phyloP scores from a whole-genome alignment of 1,284 basidiomycete genomes.

The Laetiporus sulphureus region DNA sequence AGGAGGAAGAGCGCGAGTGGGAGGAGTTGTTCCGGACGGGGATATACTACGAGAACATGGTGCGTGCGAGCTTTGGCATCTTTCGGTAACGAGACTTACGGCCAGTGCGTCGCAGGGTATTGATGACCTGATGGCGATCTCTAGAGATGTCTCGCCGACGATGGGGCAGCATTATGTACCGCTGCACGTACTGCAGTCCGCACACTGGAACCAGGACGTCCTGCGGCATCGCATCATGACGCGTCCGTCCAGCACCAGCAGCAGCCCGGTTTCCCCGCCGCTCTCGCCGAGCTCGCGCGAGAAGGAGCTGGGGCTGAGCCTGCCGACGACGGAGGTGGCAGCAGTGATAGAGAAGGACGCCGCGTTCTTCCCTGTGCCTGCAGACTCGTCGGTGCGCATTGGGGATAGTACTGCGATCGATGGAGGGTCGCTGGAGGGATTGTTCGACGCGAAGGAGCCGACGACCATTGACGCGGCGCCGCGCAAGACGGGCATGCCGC shows the following conservation, averaged over 20 bases:
- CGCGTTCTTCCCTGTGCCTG: slow-evolving; percentile 65
- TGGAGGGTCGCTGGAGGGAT: slow-evolving; percentile 45
- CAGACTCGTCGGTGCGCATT: slow-evolving; percentile 73
- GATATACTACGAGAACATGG: slow-evolving; percentile 90
- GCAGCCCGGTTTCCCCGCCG: too few relatives aligned
- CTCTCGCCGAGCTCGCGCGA: slow-evolving; percentile 36
- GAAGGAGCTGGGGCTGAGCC: slow-evolving; percentile 55
- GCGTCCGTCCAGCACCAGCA: slow-evolving; percentile 23
- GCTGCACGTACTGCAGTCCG: slow-evolving; percentile 59
- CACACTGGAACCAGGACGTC: slow-evolving; percentile 70
- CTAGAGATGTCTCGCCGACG: slow-evolving; percentile 64
- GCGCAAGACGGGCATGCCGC: slow-evolving; percentile 22
- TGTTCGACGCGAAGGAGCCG: slow-evolving; percentile 34
- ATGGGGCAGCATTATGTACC: slow-evolving; percentile 69
- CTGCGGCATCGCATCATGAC: slow-evolving; percentile 52
- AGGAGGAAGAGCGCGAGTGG: slow-evolving; percentile 62
- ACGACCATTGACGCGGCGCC: slow-evolving; percentile 9
- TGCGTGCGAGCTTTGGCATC: too few relatives aligned
- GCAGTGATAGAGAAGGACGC: slow-evolving; percentile 23
- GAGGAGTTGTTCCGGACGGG: slow-evolving; percentile 69
- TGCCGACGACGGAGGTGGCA: slow-evolving; percentile 43
- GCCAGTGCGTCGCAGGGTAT: slow-evolving; percentile 44
- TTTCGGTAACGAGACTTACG: slow-evolving; percentile 1
- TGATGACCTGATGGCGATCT: slow-evolving; percentile 71
- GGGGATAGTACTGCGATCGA: slow-evolving; percentile 64